Base-by-base conservation (phyloP, 805 yeast species). In the Metschnikowia amazonensis region DNA sequence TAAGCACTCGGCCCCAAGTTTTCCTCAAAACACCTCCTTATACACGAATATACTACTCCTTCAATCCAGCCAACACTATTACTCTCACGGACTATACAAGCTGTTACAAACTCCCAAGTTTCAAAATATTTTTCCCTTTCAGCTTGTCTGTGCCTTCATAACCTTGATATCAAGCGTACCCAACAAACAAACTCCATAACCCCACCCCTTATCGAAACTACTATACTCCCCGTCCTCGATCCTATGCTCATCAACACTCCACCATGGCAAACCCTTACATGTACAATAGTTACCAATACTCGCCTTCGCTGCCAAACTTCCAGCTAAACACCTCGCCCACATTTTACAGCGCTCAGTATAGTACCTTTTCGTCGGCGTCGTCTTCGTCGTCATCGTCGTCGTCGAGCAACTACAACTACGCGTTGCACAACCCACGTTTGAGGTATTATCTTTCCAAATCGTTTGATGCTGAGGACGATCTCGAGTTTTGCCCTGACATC, bases 401-500 rank as follows among this genome's bases (percentile, higher is more conserved):
- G 6, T 38, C 53, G 18, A 37, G 43, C 17, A 24, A 40, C 10
- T 51, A 64, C 34, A 64, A 57, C 52, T 68, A 68, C 49, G 62
- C 75, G 13, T 62, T 73, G 50, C 77, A 75, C 44, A 69, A 74
- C 25, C 74, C 75, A 18, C 63, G 84, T 34, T 76, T 81, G 33
- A 67, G 82, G 52, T 77, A 79, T 57, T 76, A 77, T 65, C 70
- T 76, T 25, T 76, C 81, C 18, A 80, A 80, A 53, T 79, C 81
- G 27, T 80, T 80, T 62, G 86, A 80, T 48, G 53, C 74, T 7
- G 85, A 80, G 55, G 86, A 80, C 56, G 86, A 80, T 59, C 58
- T 80, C 55, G 84, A 80, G 59, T 80, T 80, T 51, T 80, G 86
- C 54, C 86, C 86, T 1, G 84, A 78, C 37, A 78, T 77, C 30